phyloP scores from a whole-genome alignment of 495 filamentous ascomycete genomes.

The Tuber magnatum region DNA sequence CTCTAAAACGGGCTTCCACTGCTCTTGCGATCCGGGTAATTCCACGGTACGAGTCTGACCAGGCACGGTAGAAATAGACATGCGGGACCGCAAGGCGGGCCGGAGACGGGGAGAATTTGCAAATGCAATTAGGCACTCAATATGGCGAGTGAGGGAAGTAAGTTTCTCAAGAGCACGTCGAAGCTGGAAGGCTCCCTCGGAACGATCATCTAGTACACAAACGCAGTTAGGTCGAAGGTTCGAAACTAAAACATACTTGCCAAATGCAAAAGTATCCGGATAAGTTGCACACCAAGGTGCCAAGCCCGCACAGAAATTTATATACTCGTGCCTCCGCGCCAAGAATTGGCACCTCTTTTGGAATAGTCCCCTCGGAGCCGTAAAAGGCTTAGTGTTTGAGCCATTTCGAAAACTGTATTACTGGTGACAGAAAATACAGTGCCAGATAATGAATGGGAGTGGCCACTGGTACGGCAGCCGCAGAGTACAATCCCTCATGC shows the following conservation, averaged over 20 bases:
- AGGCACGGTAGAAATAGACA: neutral
- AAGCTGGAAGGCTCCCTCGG: slow-evolving; percentile 1
- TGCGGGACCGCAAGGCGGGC: slow-evolving; percentile 1
- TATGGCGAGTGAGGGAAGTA: neutral
- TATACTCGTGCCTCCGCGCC: neutral
- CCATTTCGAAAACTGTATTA: too few species aligned
- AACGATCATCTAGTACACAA: neutral
- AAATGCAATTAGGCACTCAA: slow-evolving; percentile 4
- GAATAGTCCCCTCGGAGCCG: too few species aligned
- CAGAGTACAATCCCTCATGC: too few species aligned
- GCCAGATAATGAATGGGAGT: too few species aligned
- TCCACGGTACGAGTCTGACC: neutral
- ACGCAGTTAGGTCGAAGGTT: neutral
- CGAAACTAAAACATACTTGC: neutral
- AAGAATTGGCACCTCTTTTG: too few species aligned
- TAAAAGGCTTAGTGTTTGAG: too few species aligned
- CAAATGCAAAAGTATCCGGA: neutral
- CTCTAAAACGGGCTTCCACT: neutral
- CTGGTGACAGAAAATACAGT: too few species aligned
- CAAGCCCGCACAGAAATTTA: neutral
- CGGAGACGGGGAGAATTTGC: neutral
- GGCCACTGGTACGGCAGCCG: too few species aligned
- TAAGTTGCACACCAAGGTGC: neutral
- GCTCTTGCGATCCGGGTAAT: neutral
- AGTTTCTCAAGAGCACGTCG: slow-evolving; percentile 5